Evolutionary conservation across 768 basidiomycete species (phyloP), one percentile per base, ranked within the genome.

Genomic region (Tulasnella sp.): DNA sequence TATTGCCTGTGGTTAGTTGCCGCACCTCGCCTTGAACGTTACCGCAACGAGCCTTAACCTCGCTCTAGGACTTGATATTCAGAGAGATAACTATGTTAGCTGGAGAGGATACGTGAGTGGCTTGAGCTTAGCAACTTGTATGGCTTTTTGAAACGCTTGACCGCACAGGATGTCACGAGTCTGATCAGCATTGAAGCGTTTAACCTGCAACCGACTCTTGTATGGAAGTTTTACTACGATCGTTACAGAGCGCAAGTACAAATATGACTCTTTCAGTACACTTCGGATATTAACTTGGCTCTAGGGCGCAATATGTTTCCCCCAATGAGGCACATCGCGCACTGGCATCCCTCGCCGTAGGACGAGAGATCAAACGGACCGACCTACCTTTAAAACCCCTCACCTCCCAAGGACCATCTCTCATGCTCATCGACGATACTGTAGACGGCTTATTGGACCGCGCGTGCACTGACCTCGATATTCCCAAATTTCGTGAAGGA

Each of bases 141-240:
- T 17, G 42, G 15, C 6, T 14, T 15, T 45, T 45, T 45, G 14
- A 11, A 17, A 17, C 15, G 11, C 42, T 81, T 86, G 68, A 86
- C 83, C 67, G n/a, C n/a, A n/a, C 86, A 87, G 78, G 83, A 88
- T 72, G 86, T 87, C 0, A 85, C 84, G 75, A 82, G 82, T 67
- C 84, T 90, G 15, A 88, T 88, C 3, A 88, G 87, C 15, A 88
- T 87, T 0, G 83, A 87, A 78, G 87, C 85, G 0, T 91, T 90
- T 81, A 64, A 77, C 1, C 77, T 82, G 34, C 83, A 87, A 72
- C 89, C 88, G 0, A 85, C 85, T 22, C 81, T 84, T 2, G 86
- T 88, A 2, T 90, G 89, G 89, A 88, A 90, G 78, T 90, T 90
- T 79, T 91, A 90, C 37, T 89, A 90, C 78, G 87, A 88, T 76